Conservation (phyloP, 139 green algal species). For the Coelastrella sp. region DNA sequence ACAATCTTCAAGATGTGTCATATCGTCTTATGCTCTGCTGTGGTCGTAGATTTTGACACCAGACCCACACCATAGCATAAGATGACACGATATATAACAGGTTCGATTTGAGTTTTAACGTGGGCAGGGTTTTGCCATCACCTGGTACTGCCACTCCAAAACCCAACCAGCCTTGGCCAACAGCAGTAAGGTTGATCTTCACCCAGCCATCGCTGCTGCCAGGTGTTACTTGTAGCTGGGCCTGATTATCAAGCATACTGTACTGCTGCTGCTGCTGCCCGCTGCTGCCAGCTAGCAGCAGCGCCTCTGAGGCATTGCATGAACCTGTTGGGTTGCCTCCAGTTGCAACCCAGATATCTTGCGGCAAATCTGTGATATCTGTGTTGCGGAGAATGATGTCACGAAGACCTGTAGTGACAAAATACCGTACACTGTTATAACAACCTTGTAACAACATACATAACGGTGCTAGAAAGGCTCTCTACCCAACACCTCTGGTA, state of each 20-base stretch:
- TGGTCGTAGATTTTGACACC: too few relatives aligned
- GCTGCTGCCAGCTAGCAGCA: not conserved
- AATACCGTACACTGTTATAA: too few relatives aligned
- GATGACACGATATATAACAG: too few relatives aligned
- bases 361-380: constrained; percentile 5
- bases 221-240: not conserved
- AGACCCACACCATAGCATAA: too few relatives aligned
- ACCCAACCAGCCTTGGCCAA: constrained; percentile 6
- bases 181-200: not conserved
- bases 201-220: not conserved
- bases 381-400: constrained; percentile 25
- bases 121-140: not conserved
- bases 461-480: too few relatives aligned
- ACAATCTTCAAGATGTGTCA: too few relatives aligned
- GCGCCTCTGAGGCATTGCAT: not conserved
- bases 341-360: constrained; percentile 25
- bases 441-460: not conserved
- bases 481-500: too few relatives aligned
- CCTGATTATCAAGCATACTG: not conserved
- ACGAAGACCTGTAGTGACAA: not conserved
- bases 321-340: not conserved
- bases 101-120: too few relatives aligned
- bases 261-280: not conserved
- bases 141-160: constrained; percentile 30
- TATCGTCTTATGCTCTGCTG: too few relatives aligned